These are phyloP conservation scores for Paraphoma sp. DNA, from an alignment of 2,329 filamentous ascomycete species.

Conservation along the genomic window DNA sequence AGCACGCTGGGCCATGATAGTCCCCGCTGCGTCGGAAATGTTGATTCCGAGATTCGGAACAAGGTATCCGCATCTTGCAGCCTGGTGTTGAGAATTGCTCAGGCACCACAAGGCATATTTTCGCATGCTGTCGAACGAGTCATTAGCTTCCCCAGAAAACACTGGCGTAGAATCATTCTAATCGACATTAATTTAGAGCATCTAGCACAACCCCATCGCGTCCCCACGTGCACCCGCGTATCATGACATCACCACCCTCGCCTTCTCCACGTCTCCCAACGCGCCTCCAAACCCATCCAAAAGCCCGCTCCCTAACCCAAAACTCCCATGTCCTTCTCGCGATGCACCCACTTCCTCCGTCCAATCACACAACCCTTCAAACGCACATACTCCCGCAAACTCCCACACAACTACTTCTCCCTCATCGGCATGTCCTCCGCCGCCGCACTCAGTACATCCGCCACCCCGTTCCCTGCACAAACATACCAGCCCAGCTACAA, in stretches of 20 bases:
- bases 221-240: conserved; percentile 22
- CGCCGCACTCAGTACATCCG: background rate
- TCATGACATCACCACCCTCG: conserved; percentile 26
- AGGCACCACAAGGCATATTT: too few relatives aligned
- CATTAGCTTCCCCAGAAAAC: background rate
- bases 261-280: background rate
- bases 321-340: conserved; percentile 10
- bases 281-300: too few relatives aligned
- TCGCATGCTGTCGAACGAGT: background rate
- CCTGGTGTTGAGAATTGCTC: background rate
- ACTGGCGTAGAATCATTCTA: background rate
- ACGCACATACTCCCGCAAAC: conserved; percentile 8
- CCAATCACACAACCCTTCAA: conserved; percentile 1
- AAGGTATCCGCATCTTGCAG: background rate
- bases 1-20: background rate
- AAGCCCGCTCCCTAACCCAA: background rate
- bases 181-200: background rate
- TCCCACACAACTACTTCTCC: conserved; percentile 21
- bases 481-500: conserved; percentile 24
- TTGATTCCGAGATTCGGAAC: conserved; percentile 17
- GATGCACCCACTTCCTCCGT: background rate
- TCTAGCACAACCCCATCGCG: background rate
- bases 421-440: conserved; percentile 7
- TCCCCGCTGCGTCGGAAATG: conserved; percentile 17
- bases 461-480: conserved; percentile 11